Conservation (phyloP, 306 rosid species). For the Notholithocarpus densiflorus region DNA sequence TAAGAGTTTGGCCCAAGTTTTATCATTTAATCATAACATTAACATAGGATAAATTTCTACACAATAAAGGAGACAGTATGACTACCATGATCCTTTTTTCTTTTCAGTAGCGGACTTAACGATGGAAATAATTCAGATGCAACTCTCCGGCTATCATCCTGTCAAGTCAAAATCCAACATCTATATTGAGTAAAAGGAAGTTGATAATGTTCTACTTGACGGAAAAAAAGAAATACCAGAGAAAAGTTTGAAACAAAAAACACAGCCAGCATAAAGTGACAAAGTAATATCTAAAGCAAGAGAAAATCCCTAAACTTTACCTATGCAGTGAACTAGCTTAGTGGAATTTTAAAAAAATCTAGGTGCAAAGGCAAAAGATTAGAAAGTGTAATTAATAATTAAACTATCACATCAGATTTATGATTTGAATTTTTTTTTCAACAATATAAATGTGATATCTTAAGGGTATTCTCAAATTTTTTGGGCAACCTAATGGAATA, state of each 20-base stretch:
- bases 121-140: constrained; percentile 82
- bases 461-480: neutral
- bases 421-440: neutral
- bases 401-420: too few species aligned
- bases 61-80: constrained; percentile 8
- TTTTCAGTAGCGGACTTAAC: constrained; percentile 48
- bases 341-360: neutral
- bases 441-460: neutral
- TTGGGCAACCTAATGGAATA: too few species aligned
- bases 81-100: constrained; percentile 91
- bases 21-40: neutral
- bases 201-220: neutral
- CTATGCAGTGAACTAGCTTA: neutral
- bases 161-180: constrained; percentile 24
- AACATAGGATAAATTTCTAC: neutral
- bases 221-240: neutral
- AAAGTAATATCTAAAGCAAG: neutral
- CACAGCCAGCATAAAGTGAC: neutral
- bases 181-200: constrained; percentile 6
- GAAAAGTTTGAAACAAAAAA: neutral
- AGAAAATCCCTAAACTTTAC: neutral
- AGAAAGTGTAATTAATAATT: too few species aligned
- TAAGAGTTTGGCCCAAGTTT: neutral
- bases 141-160: constrained; percentile 88
- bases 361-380: neutral